Base-by-base conservation (phyloP, 2,329 filamentous ascomycete genomes). In the Colletotrichum chrysophilum region DNA sequence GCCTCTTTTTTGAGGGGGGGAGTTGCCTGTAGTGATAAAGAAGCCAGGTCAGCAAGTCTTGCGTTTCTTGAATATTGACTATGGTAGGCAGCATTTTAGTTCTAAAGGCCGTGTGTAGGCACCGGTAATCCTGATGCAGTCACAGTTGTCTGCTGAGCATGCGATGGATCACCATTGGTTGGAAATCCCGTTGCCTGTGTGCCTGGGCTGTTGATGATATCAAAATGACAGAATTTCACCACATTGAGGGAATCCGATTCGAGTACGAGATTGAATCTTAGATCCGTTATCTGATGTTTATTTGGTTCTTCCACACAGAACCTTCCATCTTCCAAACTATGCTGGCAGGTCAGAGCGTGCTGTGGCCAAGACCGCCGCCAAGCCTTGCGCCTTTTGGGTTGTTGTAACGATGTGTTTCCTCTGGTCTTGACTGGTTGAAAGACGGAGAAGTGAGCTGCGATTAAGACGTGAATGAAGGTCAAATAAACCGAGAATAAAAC, bases 281-380 rank as follows among this genome's bases (percentile, higher is more conserved):
- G 13, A 48, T 13, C 16, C 12, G 5, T 28, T 55, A 26, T 68
- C 56, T 68, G 26, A 67, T 62, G 16, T 65, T 64, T 48, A 18
- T 60, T 68, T 34, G 18, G 32, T 68, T 68, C 70, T 73, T 75
- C 70, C 64, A 52, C 24, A 38, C 70, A 73, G 28, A 32, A 18
- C 24, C n/a, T 61, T 67, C 62, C 26, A 5, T 14, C 9, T 68
- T 72, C 62, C n/a, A 64, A 32, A 73, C 70, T 58, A 38, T 64
- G 30, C 58, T 60, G 21, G 30, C 26, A 56, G 56, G 70, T 48
- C 70, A 55, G 21, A 65, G 70, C 64, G 56, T 32, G 14, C 16
- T 28, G 14, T 24, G 32, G 61, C 61, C 61, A 38, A 64, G 30
- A 21, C 34, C 61, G 14, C 30, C n/a, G 61, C 32, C 34, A 43